Evolutionary conservation across 2,329 filamentous ascomycete species (phyloP).

Genomic region (Botrytis byssoidea): DNA sequence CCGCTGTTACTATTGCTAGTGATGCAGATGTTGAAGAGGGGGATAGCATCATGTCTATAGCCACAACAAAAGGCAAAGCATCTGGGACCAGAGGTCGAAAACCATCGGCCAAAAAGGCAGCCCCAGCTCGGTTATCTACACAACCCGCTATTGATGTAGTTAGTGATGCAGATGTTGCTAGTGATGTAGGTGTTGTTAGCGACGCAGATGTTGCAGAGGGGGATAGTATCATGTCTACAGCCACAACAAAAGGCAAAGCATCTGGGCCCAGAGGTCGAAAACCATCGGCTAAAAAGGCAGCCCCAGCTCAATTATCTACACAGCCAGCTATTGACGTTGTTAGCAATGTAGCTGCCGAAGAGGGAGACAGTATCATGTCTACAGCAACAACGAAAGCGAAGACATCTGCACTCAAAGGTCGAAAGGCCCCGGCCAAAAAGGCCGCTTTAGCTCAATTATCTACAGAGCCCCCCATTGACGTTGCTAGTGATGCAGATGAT

Average conservation of each 20-base stretch:
- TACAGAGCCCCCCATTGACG: too few relatives aligned
- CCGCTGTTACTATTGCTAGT: conserved; percentile 50
- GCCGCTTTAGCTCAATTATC: conserved; percentile 38
- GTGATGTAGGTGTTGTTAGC: conserved; percentile 41
- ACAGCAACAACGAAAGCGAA: conserved; percentile 7
- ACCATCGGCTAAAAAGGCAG: conserved; percentile 48
- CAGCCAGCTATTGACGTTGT: conserved; percentile 54
- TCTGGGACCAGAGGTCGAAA: conserved; percentile 49
- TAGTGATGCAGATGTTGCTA: conserved; percentile 43
- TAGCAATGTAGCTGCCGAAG: conserved; percentile 46
- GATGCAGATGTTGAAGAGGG: conserved; percentile 49
- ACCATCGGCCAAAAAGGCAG: conserved; percentile 48
- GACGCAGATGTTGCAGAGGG: conserved; percentile 44
- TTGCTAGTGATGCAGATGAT: too few relatives aligned
- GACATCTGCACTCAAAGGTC: conserved; percentile 1
- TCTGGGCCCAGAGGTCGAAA: conserved; percentile 49
- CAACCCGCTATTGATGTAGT: conserved; percentile 54
- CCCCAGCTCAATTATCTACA: conserved; percentile 65
- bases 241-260: conserved; percentile 60
- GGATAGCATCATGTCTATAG: conserved; percentile 59
- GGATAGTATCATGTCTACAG: conserved; percentile 59
- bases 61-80: conserved; percentile 60
- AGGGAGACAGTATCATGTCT: conserved; percentile 53
- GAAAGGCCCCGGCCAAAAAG: conserved; percentile 48
- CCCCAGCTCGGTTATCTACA: conserved; percentile 65